A percentile compares a stretch with the other conserved stretches of the same genome.
These are phyloP conservation scores for Fusarium verrucosum DNA, from an alignment of 2,329 filamentous ascomycete species.

Conservation along the genomic window DNA sequence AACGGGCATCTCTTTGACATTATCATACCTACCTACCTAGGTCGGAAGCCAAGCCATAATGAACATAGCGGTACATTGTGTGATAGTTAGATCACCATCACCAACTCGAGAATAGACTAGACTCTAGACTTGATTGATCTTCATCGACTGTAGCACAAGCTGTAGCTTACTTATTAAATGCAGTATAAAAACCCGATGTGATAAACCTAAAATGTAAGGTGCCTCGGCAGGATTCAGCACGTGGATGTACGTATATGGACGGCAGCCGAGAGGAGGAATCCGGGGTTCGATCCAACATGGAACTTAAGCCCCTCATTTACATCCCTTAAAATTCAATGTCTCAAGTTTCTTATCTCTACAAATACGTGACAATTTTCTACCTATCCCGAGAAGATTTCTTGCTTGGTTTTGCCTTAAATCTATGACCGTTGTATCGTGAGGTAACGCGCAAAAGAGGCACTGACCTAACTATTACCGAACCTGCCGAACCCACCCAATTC, in stretches of 20 bases:
- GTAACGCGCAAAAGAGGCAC: constrained; percentile 3
- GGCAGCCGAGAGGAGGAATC: constrained; percentile 24
- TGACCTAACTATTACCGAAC: not conserved
- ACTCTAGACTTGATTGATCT: no score
- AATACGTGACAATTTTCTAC: not conserved
- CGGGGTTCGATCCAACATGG: constrained; percentile 15
- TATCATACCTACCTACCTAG: no score
- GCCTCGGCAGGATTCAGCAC: constrained; percentile 32
- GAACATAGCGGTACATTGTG: no score
- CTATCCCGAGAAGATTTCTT: not conserved
- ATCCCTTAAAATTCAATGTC: not conserved
- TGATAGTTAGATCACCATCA: no score
- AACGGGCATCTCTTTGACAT: not conserved
- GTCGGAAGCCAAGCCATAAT: no score
- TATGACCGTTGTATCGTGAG: constrained; percentile 9
- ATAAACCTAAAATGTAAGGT: no score
- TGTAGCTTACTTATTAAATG: no score
- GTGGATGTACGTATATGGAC: constrained; percentile 26
- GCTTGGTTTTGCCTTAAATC: not conserved
- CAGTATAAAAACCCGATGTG: no score
- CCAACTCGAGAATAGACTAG: no score
- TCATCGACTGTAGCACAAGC: no score
- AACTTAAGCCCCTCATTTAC: constrained; percentile 26
- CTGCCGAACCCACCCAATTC: constrained; percentile 6
- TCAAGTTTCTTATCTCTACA: not conserved